Evolutionary conservation across 352 stramenopile species (phyloP).

Genomic region (Pythium grandisporangium): DNA sequence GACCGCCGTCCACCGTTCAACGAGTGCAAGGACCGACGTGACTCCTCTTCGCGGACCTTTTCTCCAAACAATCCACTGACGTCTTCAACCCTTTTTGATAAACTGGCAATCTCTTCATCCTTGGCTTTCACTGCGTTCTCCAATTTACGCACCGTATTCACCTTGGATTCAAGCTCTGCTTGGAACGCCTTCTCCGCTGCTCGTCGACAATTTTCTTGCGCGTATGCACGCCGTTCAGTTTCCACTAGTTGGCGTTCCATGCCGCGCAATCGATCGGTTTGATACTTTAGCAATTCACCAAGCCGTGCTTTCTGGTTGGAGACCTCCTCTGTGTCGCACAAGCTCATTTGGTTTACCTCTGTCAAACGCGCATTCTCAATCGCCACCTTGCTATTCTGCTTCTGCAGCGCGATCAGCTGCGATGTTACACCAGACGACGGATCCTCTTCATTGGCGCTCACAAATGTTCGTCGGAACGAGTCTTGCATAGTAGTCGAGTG

Average conservation of each 20-base stretch:
- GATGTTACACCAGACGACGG: too few species aligned
- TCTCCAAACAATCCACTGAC: slow-evolving; percentile 13
- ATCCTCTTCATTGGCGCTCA: too few species aligned
- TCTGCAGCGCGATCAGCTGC: slow-evolving; percentile 45
- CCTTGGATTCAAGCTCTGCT: slow-evolving; percentile 23
- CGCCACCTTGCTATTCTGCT: slow-evolving; percentile 52
- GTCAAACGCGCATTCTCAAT: slow-evolving; percentile 37
- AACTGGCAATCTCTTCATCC: slow-evolving; percentile 31
- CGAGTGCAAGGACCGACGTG: background rate
- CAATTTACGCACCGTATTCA: slow-evolving; percentile 15
- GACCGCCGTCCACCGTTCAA: too few species aligned
- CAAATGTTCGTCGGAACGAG: too few species aligned
- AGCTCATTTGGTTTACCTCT: slow-evolving; percentile 24
- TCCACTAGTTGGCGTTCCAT: slow-evolving; percentile 24
- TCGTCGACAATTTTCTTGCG: slow-evolving; percentile 36
- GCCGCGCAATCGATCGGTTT: slow-evolving; percentile 18
- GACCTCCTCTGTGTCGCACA: slow-evolving; percentile 16
- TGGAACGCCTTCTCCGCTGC: slow-evolving; percentile 42
- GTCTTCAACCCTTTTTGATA: slow-evolving; percentile 26
- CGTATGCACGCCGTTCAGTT: slow-evolving; percentile 22
- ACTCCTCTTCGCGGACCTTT: slow-evolving; percentile 10
- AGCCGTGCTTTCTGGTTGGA: slow-evolving; percentile 13
- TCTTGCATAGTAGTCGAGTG: slow-evolving; percentile 38
- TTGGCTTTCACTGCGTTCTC: slow-evolving; percentile 30
- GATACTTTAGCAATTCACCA: slow-evolving; percentile 9